These are phyloP conservation scores for Biscogniauxia marginata DNA, from an alignment of 2,329 filamentous ascomycete species.

Conservation along the genomic window DNA sequence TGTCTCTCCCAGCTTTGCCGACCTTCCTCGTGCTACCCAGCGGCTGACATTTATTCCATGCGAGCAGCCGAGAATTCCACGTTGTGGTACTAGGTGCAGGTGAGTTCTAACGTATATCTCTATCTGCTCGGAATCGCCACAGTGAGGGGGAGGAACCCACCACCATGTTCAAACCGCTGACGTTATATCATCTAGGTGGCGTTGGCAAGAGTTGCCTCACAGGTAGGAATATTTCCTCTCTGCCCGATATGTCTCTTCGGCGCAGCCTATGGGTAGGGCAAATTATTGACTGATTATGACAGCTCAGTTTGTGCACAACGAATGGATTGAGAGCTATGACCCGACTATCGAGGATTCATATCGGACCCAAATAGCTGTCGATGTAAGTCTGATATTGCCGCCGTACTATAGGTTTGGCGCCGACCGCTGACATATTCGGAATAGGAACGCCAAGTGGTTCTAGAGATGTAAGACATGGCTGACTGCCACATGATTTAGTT, in stretches of 20 bases:
- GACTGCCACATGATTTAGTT: slow-evolving; percentile 9
- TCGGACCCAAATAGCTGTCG: slow-evolving; percentile 73
- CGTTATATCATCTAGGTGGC: slow-evolving; percentile 57
- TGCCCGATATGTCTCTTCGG: slow-evolving; percentile 8
- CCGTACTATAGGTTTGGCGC: slow-evolving; percentile 14
- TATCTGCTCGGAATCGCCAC: too few relatives aligned
- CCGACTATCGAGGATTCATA: slow-evolving; percentile 79
- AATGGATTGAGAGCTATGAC: slow-evolving; percentile 88
- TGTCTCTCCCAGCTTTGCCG: slow-evolving; percentile 18
- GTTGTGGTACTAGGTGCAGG: slow-evolving; percentile 80
- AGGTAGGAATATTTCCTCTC: slow-evolving; percentile 50
- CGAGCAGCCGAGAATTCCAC: slow-evolving; percentile 69
- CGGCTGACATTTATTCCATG: slow-evolving; percentile 25
- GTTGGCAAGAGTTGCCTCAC: slow-evolving; percentile 92
- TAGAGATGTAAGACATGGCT: slow-evolving; percentile 71
- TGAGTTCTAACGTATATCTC: slow-evolving; percentile 46
- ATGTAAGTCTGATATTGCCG: slow-evolving; percentile 60
- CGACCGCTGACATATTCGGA: slow-evolving; percentile 34
- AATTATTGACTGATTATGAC: slow-evolving; percentile 26
- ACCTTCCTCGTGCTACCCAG: slow-evolving; percentile 10
- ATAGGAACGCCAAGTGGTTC: slow-evolving; percentile 80
- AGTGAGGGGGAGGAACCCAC: too few relatives aligned
- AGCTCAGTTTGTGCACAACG: slow-evolving; percentile 93
- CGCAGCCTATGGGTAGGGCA: slow-evolving; percentile 7
- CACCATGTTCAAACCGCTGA: slow-evolving; percentile 14